Evolutionary conservation across 371 early-diverging fungal genomes (phyloP).

Genomic region (Saksenaea vasiformis): DNA sequence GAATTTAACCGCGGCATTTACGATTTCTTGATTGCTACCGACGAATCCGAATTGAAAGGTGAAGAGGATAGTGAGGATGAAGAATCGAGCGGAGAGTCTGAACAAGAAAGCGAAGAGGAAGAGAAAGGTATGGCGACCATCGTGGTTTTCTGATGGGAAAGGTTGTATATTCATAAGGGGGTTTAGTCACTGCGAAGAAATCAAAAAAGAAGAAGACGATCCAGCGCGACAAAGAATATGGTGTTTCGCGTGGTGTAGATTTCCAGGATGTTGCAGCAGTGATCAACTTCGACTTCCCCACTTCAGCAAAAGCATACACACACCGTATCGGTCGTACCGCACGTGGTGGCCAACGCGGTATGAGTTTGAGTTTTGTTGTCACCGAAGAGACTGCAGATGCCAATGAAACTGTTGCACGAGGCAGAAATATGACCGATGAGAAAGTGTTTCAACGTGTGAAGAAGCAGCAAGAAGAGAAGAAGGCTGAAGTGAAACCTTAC

Average conservation of each 20-base stretch:
- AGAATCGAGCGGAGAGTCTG: slow-evolving; percentile 21
- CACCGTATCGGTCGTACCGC: slow-evolving; percentile 98
- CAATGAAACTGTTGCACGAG: slow-evolving; percentile 30
- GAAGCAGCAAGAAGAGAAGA: slow-evolving; percentile 67
- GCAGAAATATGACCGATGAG: slow-evolving; percentile 61
- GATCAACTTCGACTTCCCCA: slow-evolving; percentile 98
- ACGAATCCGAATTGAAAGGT: slow-evolving; percentile 77
- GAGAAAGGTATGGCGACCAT: slow-evolving; percentile 16
- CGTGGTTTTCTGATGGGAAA: background rate
- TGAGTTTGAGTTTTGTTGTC: slow-evolving; percentile 85
- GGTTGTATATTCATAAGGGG: background rate
- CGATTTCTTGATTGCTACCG: slow-evolving; percentile 95
- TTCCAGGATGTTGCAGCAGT: slow-evolving; percentile 93
- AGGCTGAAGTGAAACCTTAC: slow-evolving; percentile 74
- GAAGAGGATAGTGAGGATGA: slow-evolving; percentile 72
- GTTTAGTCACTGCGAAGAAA: slow-evolving; percentile 34
- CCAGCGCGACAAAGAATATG: slow-evolving; percentile 81
- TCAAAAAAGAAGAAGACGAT: slow-evolving; percentile 53
- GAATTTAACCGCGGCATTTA: slow-evolving; percentile 98
- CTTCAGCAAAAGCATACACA: slow-evolving; percentile 85
- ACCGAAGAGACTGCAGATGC: slow-evolving; percentile 42
- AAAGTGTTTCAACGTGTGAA: slow-evolving; percentile 71
- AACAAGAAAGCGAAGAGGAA: slow-evolving; percentile 20
- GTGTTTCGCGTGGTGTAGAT: slow-evolving; percentile 97
- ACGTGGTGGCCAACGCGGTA: slow-evolving; percentile 89